Base-by-base conservation (phyloP, 169 alveolate genomes). In the Cryptosporidium sp. region DNA sequence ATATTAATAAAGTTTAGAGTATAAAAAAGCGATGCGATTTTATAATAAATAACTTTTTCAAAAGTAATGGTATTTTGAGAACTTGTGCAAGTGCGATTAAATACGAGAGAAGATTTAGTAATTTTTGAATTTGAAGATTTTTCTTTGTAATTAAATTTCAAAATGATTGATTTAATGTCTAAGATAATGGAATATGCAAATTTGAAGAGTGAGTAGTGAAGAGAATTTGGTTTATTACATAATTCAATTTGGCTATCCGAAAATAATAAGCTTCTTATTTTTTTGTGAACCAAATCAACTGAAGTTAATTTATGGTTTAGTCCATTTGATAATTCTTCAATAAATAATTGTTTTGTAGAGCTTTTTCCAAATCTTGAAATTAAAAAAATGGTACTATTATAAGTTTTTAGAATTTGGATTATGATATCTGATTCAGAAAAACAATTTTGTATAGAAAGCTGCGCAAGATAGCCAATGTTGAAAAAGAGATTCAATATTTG, bases 311-410 rank as follows among this genome's bases (percentile, higher is more conserved):
- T 50, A 16, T 18, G n/a, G 33, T 59, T 59, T 33, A 73, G 16
- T 41, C 86, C 86, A 8, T 52, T 59, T 4, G 70, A 6, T n/a
- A 73, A 43, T 23, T 73, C 55, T 16, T 26, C 41, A 16, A 39
- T 73, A 52, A 73, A 55, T 23, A 73, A 52, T 21, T 51, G 43
- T n/a, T 73, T 73, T 59, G 70, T 73, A 18, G 86, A 73, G 50
- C 86, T 73, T 7, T 73, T 37, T 16, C 86, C 86, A 73, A 73
- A 73, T 16, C 86, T 73, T 7, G 86, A 52, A 73, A 73, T 73
- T 29, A 59, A 59, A 59, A 37, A 73, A 31, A 73, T 73, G 18
- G 70, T 73, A 31, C 52, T 55, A n/a, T 23, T 18, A 43, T 73
- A 73, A 55, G 71, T 35, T 43, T 59, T 73, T 0, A 73, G 35